Evolutionary conservation across 2,329 filamentous ascomycete genomes (phyloP), one percentile per base, ranked within the genome.

Genomic region (Ophiostoma perfectum): DNA sequence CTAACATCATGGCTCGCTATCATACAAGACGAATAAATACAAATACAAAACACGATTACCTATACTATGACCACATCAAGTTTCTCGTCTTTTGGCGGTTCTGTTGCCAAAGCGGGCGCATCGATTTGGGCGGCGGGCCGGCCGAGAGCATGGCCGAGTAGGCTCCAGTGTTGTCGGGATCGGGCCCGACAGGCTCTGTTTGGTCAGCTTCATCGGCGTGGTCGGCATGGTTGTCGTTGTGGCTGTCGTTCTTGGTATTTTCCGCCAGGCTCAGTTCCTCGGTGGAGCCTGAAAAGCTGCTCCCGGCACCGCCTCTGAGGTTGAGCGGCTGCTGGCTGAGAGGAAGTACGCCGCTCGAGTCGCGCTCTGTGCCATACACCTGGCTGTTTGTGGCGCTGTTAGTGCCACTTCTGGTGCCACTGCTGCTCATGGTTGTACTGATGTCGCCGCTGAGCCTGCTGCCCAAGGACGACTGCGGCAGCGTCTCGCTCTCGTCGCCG

Each of bases 31-130:
- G 5, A 27, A 27, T 18, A 55, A 27, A 2, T 27, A 55, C 49
- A 36, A 27, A 5, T 9, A 16, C 16, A 49, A n/a, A 27, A 5
- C 9, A 52, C 18, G 4, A 18, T 2, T 55, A 12, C n/a, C 7
- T 42, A 3, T 36, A 8, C 27, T 52, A 64, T 47, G 67, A 68
- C 81, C 81, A 82, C 77, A 80, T 80, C 71, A 82, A 69, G 74
- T 81, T 84, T 66, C 82, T 77, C 71, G 77, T 78, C 70, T 80
- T 80, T 67, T 79, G 78, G 68, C 82, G 77, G 66, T 84, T 84
- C 75, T 85, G 83, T 75, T 85, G 83, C 83, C 83, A 85, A 49
- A 85, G 75, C 5, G 82, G 82, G 58, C 81, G 70, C 45, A 67
- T 44, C 11, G 66, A 39, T 14, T 16, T 64, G 2, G 63, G 64